A percentile compares a stretch with the other conserved stretches of the same genome.
Conservation (phyloP, 495 filamentous ascomycete species). For the Aspergillus baeticus region DNA sequence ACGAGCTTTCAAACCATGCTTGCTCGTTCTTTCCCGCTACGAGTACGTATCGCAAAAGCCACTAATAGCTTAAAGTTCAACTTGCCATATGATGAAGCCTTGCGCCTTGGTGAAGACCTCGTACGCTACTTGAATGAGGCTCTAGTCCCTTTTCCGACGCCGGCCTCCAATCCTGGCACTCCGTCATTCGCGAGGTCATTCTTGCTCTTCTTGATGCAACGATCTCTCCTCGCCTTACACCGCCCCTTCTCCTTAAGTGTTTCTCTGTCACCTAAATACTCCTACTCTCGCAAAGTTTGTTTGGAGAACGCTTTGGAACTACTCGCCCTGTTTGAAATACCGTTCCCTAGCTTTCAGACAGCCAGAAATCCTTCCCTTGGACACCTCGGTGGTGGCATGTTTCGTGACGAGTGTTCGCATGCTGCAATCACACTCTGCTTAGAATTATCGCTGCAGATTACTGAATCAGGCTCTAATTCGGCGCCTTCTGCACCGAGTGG, state of each 20-base stretch:
- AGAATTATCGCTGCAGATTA: constrained; percentile 34
- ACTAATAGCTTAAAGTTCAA: constrained; percentile 49
- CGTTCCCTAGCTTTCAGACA: constrained; percentile 9
- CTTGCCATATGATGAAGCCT: constrained; percentile 50
- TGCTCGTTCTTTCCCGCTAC: constrained; percentile 42
- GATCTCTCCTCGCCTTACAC: constrained; percentile 54
- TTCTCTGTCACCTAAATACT: constrained; percentile 47
- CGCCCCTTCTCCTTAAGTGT: constrained; percentile 51
- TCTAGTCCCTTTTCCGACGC: constrained; percentile 25
- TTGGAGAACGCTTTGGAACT: constrained; percentile 52
- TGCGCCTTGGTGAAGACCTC: constrained; percentile 45
- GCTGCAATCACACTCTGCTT: constrained; percentile 38
- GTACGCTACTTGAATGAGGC: constrained; percentile 31
- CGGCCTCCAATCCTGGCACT: constrained; percentile 25
- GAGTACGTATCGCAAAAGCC: constrained; percentile 48
- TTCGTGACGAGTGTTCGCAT: constrained; percentile 40
- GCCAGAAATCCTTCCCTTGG: constrained; percentile 28
- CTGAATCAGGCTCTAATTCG: constrained; percentile 19
- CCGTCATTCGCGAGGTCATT: constrained; percentile 34
- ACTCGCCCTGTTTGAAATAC: constrained; percentile 41
- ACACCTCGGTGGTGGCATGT: constrained; percentile 37
- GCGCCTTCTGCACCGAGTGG: constrained; percentile 6
- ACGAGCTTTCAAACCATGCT: constrained; percentile 55
- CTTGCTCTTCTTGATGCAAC: constrained; percentile 46
- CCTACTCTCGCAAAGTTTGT: constrained; percentile 55